Evolutionary conservation across 1,284 basidiomycete species (phyloP).

Genomic region (Termitomyces sp.): DNA sequence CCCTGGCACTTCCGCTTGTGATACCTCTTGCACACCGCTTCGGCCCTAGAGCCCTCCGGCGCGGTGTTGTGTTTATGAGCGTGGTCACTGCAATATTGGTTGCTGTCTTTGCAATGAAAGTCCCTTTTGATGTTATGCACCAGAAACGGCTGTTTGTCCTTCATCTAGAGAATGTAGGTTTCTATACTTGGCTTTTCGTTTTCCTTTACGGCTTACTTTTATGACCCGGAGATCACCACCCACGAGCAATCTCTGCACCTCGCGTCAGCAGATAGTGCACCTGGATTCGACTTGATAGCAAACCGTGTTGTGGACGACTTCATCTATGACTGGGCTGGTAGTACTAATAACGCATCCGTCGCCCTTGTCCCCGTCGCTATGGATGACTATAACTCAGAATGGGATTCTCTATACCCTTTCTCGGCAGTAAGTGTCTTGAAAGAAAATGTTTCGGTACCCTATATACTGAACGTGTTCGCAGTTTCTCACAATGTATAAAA

Average conservation of each 20-base stretch:
- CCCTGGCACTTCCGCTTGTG: constrained; percentile 60
- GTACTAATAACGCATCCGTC: constrained; percentile 18
- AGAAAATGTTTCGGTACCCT: background rate
- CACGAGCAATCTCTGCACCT: constrained; percentile 76
- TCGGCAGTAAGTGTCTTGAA: constrained; percentile 45
- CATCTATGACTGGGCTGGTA: constrained; percentile 26
- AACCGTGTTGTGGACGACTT: constrained; percentile 60
- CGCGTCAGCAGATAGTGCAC: constrained; percentile 80
- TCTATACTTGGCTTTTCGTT: background rate
- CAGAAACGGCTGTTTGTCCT: constrained; percentile 87
- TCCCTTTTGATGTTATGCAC: constrained; percentile 79
- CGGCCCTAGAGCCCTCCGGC: constrained; percentile 42
- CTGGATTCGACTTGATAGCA: constrained; percentile 64
- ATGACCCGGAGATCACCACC: constrained; percentile 55
- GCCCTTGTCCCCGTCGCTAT: constrained; percentile 45
- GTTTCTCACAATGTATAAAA: constrained; percentile 77
- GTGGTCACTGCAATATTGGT: constrained; percentile 48
- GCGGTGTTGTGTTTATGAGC: constrained; percentile 43
- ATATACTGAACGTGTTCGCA: constrained; percentile 1
- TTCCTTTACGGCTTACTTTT: constrained; percentile 2
- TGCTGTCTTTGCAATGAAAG: constrained; percentile 56
- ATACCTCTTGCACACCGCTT: constrained; percentile 78
- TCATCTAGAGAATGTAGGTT: constrained; percentile 81
- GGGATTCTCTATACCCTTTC: constrained; percentile 88
- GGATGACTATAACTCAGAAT: constrained; percentile 71